Conservation (phyloP, 23 red algal species). For the Cyanidioschyzon merolae region DNA sequence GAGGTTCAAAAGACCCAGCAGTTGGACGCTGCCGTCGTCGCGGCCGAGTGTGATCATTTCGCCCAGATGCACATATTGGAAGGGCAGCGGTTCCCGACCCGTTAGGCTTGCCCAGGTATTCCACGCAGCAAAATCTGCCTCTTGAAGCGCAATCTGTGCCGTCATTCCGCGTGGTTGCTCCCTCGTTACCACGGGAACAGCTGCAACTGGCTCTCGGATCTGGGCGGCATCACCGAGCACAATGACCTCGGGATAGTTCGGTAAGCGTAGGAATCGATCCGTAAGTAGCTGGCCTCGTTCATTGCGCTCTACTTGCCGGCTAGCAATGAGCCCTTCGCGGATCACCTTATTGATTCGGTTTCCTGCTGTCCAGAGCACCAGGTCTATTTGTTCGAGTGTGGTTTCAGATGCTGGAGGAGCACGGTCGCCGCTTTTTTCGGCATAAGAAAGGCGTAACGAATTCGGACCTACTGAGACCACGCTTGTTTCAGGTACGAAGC, state of each 20-base stretch:
- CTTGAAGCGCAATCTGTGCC: constrained; percentile 74
- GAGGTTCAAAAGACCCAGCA: constrained; percentile 49
- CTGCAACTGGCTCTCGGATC: neutral
- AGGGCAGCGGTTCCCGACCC: constrained; percentile 42
- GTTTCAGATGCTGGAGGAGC: neutral
- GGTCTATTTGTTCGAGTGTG: constrained; percentile 29
- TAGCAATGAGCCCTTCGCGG: constrained; percentile 19
- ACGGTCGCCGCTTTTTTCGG: neutral
- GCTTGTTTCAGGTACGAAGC: constrained; percentile 23
- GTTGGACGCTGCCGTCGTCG: constrained; percentile 37
- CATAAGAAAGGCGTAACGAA: constrained; percentile 19
- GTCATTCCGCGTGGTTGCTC: constrained; percentile 19
- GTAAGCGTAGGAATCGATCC: constrained; percentile 45
- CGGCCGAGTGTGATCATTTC: constrained; percentile 88
- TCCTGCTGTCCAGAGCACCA: constrained; percentile 94
- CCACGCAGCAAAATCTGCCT: constrained; percentile 88
- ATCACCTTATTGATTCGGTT: constrained; percentile 24
- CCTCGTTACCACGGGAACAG: constrained; percentile 8
- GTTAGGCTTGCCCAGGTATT: constrained; percentile 73
- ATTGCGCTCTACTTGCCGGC: neutral
- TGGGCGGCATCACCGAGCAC: constrained; percentile 69
- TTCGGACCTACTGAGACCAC: constrained; percentile 37
- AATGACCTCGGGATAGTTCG: constrained; percentile 33
- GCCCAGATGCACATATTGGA: constrained; percentile 74
- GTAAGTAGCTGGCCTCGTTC: constrained; percentile 38